Conservation (phyloP, 768 basidiomycete genomes). For the Leccinum truebloodii region DNA sequence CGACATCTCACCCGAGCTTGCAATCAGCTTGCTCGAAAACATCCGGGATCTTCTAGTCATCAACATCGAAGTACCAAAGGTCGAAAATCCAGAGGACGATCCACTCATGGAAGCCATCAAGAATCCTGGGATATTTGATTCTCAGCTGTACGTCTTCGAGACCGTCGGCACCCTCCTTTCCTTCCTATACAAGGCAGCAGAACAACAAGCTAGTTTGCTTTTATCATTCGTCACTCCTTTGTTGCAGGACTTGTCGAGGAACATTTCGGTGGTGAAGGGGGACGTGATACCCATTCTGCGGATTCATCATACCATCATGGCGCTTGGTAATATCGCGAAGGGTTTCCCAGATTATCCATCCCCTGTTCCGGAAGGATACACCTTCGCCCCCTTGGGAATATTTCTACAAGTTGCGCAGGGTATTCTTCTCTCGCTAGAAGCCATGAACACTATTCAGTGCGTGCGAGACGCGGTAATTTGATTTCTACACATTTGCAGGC, state of each 20-base stretch:
- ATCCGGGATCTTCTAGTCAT: constrained; percentile 79
- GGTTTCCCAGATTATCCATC: constrained; percentile 93
- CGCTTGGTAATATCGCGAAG: constrained; percentile 91
- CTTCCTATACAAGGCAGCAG: constrained; percentile 62
- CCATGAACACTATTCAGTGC: constrained; percentile 83
- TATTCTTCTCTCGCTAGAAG: constrained; percentile 82
- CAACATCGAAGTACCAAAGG: constrained; percentile 72
- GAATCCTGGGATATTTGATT: constrained; percentile 72
- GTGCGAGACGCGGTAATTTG: constrained; percentile 87
- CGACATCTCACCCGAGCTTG: constrained; percentile 75
- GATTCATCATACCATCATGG: constrained; percentile 93
- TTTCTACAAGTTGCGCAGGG: constrained; percentile 87
- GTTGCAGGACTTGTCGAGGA: constrained; percentile 67
- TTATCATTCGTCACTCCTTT: constrained; percentile 83
- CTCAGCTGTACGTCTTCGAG: constrained; percentile 95
- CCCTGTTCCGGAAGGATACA: constrained; percentile 62
- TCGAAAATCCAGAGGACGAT: constrained; percentile 73
- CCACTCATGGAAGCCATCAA: constrained; percentile 78
- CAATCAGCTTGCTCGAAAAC: constrained; percentile 67
- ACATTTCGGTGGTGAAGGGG: constrained; percentile 55
- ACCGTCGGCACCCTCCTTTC: constrained; percentile 84
- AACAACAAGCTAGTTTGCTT: constrained; percentile 67
- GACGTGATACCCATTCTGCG: constrained; percentile 78
- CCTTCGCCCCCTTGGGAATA: constrained; percentile 70
- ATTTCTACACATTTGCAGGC: neutral